phyloP scores from a whole-genome alignment of 495 filamentous ascomycete genomes.

The Lindgomyces ingoldianus region DNA sequence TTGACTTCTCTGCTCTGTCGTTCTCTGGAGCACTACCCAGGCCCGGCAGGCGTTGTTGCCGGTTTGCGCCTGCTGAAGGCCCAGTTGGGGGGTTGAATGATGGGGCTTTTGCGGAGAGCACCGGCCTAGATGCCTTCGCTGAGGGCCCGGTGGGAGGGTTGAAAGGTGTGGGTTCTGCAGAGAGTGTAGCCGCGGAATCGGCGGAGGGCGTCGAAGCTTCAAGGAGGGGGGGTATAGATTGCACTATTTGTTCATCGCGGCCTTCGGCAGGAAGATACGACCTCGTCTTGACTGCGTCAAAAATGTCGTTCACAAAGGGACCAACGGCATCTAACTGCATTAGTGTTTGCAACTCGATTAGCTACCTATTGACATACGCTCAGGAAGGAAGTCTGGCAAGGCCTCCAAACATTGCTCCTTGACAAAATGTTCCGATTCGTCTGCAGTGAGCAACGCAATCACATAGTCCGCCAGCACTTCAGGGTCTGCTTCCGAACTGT shows the following conservation, averaged over 20 bases:
- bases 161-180: constrained; percentile 38
- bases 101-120: constrained; percentile 39
- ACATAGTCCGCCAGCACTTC: constrained; percentile 97
- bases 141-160: constrained; percentile 7
- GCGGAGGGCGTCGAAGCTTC: neutral
- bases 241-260: neutral
- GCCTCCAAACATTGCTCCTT: constrained; percentile 73
- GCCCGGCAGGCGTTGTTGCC: constrained; percentile 16
- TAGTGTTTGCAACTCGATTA: constrained; percentile 54
- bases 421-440: constrained; percentile 73
- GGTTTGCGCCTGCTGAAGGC: constrained; percentile 1
- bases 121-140: constrained; percentile 16
- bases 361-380: constrained; percentile 56
- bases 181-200: constrained; percentile 41
- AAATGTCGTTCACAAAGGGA: constrained; percentile 82
- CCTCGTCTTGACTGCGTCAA: constrained; percentile 67
- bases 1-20: constrained; percentile 24
- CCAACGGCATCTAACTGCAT: constrained; percentile 38
- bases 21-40: constrained; percentile 41
- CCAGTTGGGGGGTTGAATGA: constrained; percentile 24
- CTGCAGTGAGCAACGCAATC: constrained; percentile 80
- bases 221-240: neutral
- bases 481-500: constrained; percentile 88
- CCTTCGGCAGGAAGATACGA: constrained; percentile 53
- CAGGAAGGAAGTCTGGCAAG: constrained; percentile 83